Base-by-base conservation (phyloP, 371 early-diverging fungal species). In the Dichotomocladium elegans region DNA sequence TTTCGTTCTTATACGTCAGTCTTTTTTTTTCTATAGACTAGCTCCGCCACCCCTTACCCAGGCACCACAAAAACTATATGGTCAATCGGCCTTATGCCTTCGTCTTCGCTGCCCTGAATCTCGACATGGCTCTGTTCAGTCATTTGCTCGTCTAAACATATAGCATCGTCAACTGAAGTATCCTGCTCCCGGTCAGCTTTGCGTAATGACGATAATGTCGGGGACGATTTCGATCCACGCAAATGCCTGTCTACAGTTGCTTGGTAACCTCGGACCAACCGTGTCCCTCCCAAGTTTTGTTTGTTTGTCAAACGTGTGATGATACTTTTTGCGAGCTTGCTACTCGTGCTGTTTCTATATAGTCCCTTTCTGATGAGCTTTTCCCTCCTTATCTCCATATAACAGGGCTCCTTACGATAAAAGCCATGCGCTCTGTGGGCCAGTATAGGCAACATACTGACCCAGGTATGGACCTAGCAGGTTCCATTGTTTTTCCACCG, bases 11-110 rank as follows among this genome's bases (percentile, higher is more conserved):
- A 34, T 11, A 30, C 7, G 17, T 26, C 42, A 47, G 25, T 11
- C 11, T 27, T 31, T 27, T 15, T 14, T 40, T 34, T n/a, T n/a
- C n/a, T n/a, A n/a, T n/a, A n/a, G n/a, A n/a, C n/a, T n/a, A n/a
- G n/a, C 7, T 35, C 26, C 12, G 35, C 43, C 14, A 28, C 21
- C 14, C 46, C 59, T 57, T 71, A 80, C 77, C 90, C 93, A 58
- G 91, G 91, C 55, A 91, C 81, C 8, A 88, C 91, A 48, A 91
- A 76, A 14, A 92, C 49, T 11, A 92, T 52, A 63, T 91, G 92
- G 45, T 89, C 82, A 47, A 91, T 85, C 17, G 72, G 70, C 28
- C 90, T 67, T 22, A 80, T 74, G 10, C 79, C 80, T 50, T 73
- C 82, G 42, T 80, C 77, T 17, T 37, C 37, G 8, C 64, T 65